phyloP scores from a whole-genome alignment of 2,329 filamentous ascomycete genomes.

The Pseudocercospora eumusae region DNA sequence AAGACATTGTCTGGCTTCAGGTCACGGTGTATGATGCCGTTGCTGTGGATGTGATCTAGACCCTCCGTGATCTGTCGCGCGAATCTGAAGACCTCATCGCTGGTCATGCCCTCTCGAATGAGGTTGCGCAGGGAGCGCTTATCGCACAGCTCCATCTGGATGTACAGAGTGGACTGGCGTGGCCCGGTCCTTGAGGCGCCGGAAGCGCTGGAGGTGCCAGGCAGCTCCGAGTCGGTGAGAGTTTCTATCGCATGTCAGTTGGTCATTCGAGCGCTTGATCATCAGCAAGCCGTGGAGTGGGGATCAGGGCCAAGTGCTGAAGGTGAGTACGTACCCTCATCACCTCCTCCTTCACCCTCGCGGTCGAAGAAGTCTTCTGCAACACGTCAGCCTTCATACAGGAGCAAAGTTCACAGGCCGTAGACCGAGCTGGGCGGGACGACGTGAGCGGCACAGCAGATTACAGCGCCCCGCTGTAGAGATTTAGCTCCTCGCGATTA shows the following conservation, averaged over 20 bases:
- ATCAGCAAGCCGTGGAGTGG: not conserved
- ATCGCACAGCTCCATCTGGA: constrained; percentile 99
- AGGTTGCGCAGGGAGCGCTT: constrained; percentile 87
- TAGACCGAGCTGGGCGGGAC: not conserved
- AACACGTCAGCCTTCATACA: not conserved
- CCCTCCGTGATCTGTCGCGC: constrained; percentile 91
- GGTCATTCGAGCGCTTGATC: not conserved
- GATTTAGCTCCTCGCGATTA: not conserved
- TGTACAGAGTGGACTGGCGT: constrained; percentile 69
- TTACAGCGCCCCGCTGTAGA: not conserved
- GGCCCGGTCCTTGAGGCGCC: not conserved
- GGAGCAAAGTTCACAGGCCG: not conserved
- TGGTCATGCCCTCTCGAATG: constrained; percentile 72
- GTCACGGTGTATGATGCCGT: constrained; percentile 93
- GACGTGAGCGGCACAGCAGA: not conserved
- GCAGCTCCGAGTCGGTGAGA: not conserved
- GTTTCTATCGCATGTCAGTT: constrained; percentile 32
- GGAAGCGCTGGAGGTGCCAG: constrained; percentile 6
- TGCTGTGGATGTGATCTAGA: constrained; percentile 81
- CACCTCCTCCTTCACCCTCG: constrained; percentile 42
- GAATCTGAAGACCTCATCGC: constrained; percentile 82
- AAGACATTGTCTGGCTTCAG: constrained; percentile 98
- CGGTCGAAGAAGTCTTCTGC: constrained; percentile 26
- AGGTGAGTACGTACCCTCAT: constrained; percentile 32
- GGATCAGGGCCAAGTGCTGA: not conserved